Conservation (phyloP, 2,329 filamentous ascomycete genomes). For the Ophiocordyceps polyrhachis-furcata region DNA sequence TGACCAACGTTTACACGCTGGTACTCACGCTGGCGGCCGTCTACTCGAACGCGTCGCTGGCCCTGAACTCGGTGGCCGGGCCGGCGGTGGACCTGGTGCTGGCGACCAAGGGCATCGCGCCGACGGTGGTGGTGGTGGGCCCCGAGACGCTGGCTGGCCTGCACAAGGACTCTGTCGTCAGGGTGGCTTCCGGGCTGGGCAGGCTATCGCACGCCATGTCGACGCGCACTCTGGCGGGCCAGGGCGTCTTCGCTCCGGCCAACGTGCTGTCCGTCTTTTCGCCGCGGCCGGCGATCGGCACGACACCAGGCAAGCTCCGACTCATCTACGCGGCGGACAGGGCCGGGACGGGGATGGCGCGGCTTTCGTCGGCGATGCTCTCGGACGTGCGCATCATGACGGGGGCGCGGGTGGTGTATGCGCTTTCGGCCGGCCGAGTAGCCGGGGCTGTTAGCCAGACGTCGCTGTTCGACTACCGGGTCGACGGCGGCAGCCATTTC, state of each 20-base stretch:
- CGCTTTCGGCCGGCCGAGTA: slow-evolving; percentile 63
- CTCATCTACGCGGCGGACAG: slow-evolving; percentile 65
- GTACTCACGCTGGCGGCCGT: slow-evolving; percentile 66
- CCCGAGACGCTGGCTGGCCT: slow-evolving; percentile 52
- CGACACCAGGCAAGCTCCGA: slow-evolving; percentile 53
- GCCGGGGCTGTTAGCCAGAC: slow-evolving; percentile 82
- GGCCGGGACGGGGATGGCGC: slow-evolving; percentile 39
- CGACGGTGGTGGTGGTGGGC: slow-evolving; percentile 66
- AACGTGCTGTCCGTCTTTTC: slow-evolving; percentile 29
- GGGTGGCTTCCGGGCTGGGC: slow-evolving; percentile 42
- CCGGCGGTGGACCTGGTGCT: slow-evolving; percentile 50
- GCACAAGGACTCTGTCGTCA: slow-evolving; percentile 41
- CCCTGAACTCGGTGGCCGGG: slow-evolving; percentile 74
- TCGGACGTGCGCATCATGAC: slow-evolving; percentile 71
- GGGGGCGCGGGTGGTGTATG: slow-evolving; percentile 65
- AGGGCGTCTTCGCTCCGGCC: slow-evolving; percentile 52
- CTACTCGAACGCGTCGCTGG: slow-evolving; percentile 67
- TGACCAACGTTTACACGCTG: slow-evolving; percentile 64
- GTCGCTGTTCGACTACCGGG: slow-evolving; percentile 71
- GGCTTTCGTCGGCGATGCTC: slow-evolving; percentile 49
- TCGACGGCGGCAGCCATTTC: slow-evolving; percentile 43
- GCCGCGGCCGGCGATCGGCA: slow-evolving; percentile 38
- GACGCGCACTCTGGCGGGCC: slow-evolving; percentile 45
- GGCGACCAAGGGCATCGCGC: slow-evolving; percentile 55
- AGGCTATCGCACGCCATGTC: slow-evolving; percentile 54